A percentile compares a stretch with the other conserved stretches of the same genome.
These are phyloP conservation scores for Microdochium nivale DNA, from an alignment of 2,329 filamentous ascomycete species.

Conservation along the genomic window DNA sequence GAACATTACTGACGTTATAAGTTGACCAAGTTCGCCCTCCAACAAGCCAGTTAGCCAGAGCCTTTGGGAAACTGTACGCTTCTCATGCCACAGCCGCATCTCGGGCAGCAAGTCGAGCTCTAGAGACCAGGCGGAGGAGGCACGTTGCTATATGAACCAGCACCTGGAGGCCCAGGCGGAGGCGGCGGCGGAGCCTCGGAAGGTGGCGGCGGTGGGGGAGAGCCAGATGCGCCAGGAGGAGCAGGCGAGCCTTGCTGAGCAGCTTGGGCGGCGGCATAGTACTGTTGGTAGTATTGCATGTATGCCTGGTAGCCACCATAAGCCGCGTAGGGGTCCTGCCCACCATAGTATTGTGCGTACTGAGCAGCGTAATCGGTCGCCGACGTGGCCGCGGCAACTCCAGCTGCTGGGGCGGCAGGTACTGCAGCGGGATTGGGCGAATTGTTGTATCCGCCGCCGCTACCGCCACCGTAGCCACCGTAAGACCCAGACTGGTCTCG, in stretches of 20 bases:
- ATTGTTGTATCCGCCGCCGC: conserved; percentile 26
- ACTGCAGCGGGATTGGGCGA: conserved; percentile 31
- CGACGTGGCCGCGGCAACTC: not conserved
- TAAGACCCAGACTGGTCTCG: conserved; percentile 19
- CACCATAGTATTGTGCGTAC: conserved; percentile 74
- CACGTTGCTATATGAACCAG: conserved; percentile 29
- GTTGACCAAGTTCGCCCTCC: too few species aligned
- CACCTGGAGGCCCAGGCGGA: conserved; percentile 34
- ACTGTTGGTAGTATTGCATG: conserved; percentile 66
- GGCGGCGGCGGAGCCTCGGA: conserved; percentile 56
- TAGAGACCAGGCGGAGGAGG: not conserved
- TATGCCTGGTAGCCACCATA: conserved; percentile 84
- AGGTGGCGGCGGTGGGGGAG: conserved; percentile 49
- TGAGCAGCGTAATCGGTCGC: conserved; percentile 63
- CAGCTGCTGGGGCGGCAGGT: conserved; percentile 19
- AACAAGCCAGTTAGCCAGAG: too few species aligned
- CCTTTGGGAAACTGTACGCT: too few species aligned
- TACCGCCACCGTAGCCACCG: conserved; percentile 21
- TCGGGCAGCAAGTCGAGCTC: conserved; percentile 25
- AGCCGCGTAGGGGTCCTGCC: conserved; percentile 75
- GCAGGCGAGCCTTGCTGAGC: conserved; percentile 35
- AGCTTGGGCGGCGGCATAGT: conserved; percentile 48
- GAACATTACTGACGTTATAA: too few species aligned
- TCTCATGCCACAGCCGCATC: too few species aligned
- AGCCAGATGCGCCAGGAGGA: conserved; percentile 36